Conservation (phyloP, 164 flowering plant genomes). For the Hamamelis virginiana region DNA sequence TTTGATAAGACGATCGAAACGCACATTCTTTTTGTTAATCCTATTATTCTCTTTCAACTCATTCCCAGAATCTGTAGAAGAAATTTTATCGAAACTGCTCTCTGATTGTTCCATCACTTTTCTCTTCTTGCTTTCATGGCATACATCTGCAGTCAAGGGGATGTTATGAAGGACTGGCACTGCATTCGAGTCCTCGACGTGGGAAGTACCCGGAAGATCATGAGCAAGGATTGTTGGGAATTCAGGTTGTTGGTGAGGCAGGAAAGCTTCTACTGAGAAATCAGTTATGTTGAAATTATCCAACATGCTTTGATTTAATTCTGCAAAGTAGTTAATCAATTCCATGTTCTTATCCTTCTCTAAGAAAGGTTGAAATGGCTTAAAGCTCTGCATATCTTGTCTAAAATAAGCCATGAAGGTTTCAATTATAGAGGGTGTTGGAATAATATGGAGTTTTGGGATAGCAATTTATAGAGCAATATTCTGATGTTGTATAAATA, state of each 20-base stretch:
- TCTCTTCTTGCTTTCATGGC: conserved; percentile 16
- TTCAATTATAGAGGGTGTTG: not conserved
- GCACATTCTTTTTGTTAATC: conserved; percentile 9
- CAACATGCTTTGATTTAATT: conserved; percentile 3
- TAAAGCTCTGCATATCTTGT: conserved; percentile 8
- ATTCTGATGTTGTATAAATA: not conserved
- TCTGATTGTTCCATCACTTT: conserved; percentile 14
- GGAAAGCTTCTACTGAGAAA: conserved; percentile 6
- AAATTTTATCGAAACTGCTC: conserved; percentile 7
- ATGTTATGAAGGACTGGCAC: not conserved
- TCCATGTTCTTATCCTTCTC: conserved; percentile 13
- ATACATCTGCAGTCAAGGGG: not conserved
- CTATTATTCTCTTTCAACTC: not conserved
- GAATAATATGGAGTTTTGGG: not conserved
- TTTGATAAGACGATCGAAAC: not conserved
- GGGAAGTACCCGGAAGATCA: conserved; percentile 6
- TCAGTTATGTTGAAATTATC: conserved; percentile 8
- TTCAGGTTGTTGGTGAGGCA: conserved; percentile 19
- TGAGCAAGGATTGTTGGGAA: conserved; percentile 1
- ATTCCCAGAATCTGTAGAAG: conserved; percentile 9
- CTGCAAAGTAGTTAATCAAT: conserved; percentile 8
- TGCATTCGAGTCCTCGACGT: not conserved
- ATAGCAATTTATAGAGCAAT: not conserved
- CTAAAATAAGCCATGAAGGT: conserved; percentile 13
- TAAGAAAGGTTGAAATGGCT: not conserved